phyloP scores from a whole-genome alignment of 345 rosid genomes.

The Litchi chinensis region DNA sequence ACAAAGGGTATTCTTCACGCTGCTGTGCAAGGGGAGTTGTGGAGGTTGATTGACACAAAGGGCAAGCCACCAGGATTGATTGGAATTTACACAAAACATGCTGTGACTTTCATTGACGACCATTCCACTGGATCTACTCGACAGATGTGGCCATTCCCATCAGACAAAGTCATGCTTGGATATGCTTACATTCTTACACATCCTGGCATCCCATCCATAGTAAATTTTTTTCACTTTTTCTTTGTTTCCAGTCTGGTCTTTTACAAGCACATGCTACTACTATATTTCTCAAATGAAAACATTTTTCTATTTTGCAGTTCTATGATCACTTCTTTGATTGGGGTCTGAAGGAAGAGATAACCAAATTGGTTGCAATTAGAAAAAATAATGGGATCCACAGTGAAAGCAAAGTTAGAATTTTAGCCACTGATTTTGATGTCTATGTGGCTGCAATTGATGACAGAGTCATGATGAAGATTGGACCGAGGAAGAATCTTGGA shows the following conservation, averaged over 20 bases:
- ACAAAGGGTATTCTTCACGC: constrained; percentile 81
- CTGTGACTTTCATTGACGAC: constrained; percentile 82
- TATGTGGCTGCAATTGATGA: constrained; percentile 69
- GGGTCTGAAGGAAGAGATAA: constrained; percentile 64
- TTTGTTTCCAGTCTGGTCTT: neutral
- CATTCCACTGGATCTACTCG: constrained; percentile 75
- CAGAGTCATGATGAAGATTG: constrained; percentile 75
- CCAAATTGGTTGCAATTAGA: constrained; percentile 51
- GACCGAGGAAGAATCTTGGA: constrained; percentile 70
- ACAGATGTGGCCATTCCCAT: constrained; percentile 63
- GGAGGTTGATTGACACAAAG: constrained; percentile 68
- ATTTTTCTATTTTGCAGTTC: constrained; percentile 45
- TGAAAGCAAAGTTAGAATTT: constrained; percentile 52
- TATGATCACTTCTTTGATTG: constrained; percentile 76
- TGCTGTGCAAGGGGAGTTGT: constrained; percentile 73
- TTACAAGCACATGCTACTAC: neutral
- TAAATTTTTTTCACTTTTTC: constrained; percentile 26
- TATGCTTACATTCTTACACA: constrained; percentile 88
- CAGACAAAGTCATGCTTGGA: constrained; percentile 85
- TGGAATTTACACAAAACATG: constrained; percentile 65
- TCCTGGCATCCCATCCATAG: constrained; percentile 78
- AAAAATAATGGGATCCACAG: constrained; percentile 43
- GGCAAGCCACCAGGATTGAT: constrained; percentile 83
- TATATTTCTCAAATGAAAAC: neutral
- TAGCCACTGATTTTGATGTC: constrained; percentile 63